Percentiles rank a stretch among this genome's conserved stretches.
Conservation (phyloP, 2,329 filamentous ascomycete species). For the Aspergillus nomiae region DNA sequence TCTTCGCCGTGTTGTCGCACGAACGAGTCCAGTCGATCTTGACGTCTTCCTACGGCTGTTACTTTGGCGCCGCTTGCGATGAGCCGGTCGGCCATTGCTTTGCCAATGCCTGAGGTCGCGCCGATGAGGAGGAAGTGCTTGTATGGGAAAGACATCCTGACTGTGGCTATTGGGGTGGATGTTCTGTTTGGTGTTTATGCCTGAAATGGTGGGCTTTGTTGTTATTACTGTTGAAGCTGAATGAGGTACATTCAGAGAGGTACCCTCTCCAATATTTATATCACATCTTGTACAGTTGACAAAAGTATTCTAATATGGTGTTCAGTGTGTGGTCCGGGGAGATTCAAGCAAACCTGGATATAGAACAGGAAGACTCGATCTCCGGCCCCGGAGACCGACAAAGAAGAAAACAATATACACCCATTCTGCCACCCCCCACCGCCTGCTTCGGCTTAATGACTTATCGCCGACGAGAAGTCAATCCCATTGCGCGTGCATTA, state of each 20-base stretch:
- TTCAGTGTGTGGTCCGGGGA: no score
- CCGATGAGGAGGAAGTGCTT: constrained; percentile 59
- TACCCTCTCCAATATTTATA: background rate
- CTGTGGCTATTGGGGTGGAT: background rate
- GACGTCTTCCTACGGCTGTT: constrained; percentile 58
- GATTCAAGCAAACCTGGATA: no score
- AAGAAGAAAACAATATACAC: background rate
- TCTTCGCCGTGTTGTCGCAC: constrained; percentile 46
- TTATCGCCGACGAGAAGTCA: background rate
- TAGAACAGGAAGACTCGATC: background rate
- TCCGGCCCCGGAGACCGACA: background rate
- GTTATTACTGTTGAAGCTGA: background rate
- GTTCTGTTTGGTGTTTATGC: background rate
- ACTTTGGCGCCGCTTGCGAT: constrained; percentile 54
- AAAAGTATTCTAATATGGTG: no score
- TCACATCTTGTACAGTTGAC: background rate
- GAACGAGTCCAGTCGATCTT: constrained; percentile 54
- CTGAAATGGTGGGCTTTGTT: background rate
- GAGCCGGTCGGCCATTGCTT: constrained; percentile 51
- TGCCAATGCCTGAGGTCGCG: constrained; percentile 58
- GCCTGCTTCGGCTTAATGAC: background rate
- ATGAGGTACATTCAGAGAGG: background rate
- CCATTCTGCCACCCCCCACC: background rate
- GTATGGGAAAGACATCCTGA: constrained; percentile 55
- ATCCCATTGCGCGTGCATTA: background rate